Base-by-base conservation (phyloP, 345 rosid genomes). In the Hypericum androsaemum region DNA sequence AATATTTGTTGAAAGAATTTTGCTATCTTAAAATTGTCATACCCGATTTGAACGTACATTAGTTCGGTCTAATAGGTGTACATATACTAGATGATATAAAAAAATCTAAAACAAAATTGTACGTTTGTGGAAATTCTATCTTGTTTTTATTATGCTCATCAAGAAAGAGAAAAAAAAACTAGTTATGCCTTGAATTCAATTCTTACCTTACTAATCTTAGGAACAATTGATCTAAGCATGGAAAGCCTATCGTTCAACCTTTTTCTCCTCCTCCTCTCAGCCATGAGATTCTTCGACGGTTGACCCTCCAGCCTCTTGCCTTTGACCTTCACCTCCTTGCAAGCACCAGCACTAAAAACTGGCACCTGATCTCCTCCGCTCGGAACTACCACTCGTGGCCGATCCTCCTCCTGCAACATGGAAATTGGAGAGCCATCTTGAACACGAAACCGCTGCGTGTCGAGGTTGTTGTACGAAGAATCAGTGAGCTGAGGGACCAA, bases 161-260 rank as follows among this genome's bases (percentile, higher is more conserved):
- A n/a, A n/a, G n/a, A n/a, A n/a, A n/a, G n/a, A n/a, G n/a, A n/a
- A n/a, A 22, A 22, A 22, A 22, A 22, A 22, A 22, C 4, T 1
- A 22, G n/a, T n/a, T n/a, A n/a, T 22, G 32, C 2, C 1, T 22
- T 22, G 32, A 22, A 22, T 4, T 22, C 4, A 22, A 22, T 22
- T 22, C 32, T 22, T 61, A 68, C 77, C 77, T 73, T 73, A 67
- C 71, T 68, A 38, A 73, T 73, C 62, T 73, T 73, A 37, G 78
- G 73, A 62, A 68, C 78, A 45, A 73, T 68, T 32, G 73, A 73
- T 56, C 71, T 66, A 8, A 73, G 62, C 71, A 69, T 73, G 10
- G 73, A 62, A 37, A 69, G 71, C 32, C 71, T 54, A 17, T 69
- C 74, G 37, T 73, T 69, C 39, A 69, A 56, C 12, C 69, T 68